Conservation (phyloP, 306 rosid species). For the Hippophae tibetana region DNA sequence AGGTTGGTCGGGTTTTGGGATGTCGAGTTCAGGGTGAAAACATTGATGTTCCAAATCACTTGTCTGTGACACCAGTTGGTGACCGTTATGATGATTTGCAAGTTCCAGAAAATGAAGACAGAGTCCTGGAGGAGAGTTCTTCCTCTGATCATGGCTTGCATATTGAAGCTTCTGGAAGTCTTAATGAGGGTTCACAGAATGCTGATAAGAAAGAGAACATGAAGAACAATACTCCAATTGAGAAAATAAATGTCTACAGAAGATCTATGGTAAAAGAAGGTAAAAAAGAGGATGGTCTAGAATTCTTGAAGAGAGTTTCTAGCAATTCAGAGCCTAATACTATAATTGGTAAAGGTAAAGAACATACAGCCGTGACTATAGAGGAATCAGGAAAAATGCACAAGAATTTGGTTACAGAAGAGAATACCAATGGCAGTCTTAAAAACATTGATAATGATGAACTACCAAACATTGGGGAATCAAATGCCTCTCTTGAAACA, state of each 20-base stretch:
- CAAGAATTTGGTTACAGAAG: slow-evolving; percentile 34
- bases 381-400: slow-evolving; percentile 38
- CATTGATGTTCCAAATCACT: slow-evolving; percentile 28
- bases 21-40: slow-evolving; percentile 63
- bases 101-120: slow-evolving; percentile 40
- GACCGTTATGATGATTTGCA: slow-evolving; percentile 39
- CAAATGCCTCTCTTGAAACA: slow-evolving; percentile 32
- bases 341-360: slow-evolving; percentile 31
- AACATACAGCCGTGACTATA: slow-evolving; percentile 36
- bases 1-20: slow-evolving; percentile 95
- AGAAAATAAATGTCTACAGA: slow-evolving; percentile 56
- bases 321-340: slow-evolving; percentile 35
- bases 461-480: slow-evolving; percentile 37
- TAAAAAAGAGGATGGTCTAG: slow-evolving; percentile 42
- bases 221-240: slow-evolving; percentile 41
- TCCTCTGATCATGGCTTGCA: slow-evolving; percentile 50
- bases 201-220: slow-evolving; percentile 40
- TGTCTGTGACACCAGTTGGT: slow-evolving; percentile 38
- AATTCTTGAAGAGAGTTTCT: slow-evolving; percentile 25
- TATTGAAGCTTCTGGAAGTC: slow-evolving; percentile 36
- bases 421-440: slow-evolving; percentile 28
- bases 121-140: slow-evolving; percentile 39
- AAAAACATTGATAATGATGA: slow-evolving; percentile 28
- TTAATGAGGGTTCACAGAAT: slow-evolving; percentile 36
- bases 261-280: slow-evolving; percentile 62